A percentile compares a stretch with the other conserved stretches of the same genome.
Evolutionary conservation across 768 basidiomycete genomes (phyloP).

Genomic region (Ramaria sp.): DNA sequence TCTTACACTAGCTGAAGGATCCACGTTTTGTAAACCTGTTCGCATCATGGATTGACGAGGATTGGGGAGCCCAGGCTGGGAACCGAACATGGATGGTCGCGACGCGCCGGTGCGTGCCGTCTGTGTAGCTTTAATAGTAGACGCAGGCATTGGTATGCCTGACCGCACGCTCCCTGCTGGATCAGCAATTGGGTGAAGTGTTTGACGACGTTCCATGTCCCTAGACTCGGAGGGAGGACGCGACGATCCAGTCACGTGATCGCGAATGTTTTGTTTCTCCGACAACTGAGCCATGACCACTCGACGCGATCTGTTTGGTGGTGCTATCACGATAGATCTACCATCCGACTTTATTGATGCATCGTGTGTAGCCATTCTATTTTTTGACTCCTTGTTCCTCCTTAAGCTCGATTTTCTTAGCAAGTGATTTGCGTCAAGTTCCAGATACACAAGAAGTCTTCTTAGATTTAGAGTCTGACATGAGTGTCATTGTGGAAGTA

Average conservation of each 20-base stretch:
- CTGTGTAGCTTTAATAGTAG: slow-evolving; percentile 59
- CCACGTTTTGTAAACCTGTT: slow-evolving; percentile 44
- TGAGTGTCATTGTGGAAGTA: slow-evolving; percentile 79
- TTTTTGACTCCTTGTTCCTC: not conserved
- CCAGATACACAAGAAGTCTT: slow-evolving; percentile 95
- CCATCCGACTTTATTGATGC: slow-evolving; percentile 63
- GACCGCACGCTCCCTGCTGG: slow-evolving; percentile 43
- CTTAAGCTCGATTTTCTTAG: not conserved
- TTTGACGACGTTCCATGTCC: slow-evolving; percentile 35
- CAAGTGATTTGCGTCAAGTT: slow-evolving; percentile 65
- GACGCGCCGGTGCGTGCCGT: slow-evolving; percentile 28
- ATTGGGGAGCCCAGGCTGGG: slow-evolving; percentile 55
- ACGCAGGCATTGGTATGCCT: slow-evolving; percentile 57
- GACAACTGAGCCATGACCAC: slow-evolving; percentile 4
- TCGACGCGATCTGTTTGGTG: slow-evolving; percentile 65
- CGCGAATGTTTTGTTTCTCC: not conserved
- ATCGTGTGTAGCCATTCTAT: slow-evolving; percentile 46
- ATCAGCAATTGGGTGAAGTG: slow-evolving; percentile 45
- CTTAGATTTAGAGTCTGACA: slow-evolving; percentile 53
- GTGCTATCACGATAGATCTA: slow-evolving; percentile 60
- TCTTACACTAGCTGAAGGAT: slow-evolving; percentile 57
- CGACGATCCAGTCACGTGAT: not conserved
- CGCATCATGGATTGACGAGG: slow-evolving; percentile 61
- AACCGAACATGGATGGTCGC: slow-evolving; percentile 66
- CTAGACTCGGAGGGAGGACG: not conserved